phyloP scores from a whole-genome alignment of 2,329 filamentous ascomycete species.

The Xylariaceae sp. region DNA sequence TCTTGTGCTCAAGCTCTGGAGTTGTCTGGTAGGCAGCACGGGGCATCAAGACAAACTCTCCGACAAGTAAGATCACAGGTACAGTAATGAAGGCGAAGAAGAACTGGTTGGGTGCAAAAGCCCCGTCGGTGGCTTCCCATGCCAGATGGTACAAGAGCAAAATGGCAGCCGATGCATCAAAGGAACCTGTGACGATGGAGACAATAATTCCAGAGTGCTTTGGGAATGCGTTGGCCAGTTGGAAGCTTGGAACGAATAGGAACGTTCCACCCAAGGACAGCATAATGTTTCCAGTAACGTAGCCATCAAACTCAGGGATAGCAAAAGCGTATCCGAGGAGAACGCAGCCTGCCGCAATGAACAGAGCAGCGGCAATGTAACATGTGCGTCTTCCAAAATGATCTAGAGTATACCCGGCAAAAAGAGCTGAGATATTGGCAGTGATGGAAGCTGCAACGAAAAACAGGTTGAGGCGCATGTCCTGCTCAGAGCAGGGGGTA shows the following conservation, averaged over 20 bases:
- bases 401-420: constrained; percentile 64
- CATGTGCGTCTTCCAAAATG: constrained; percentile 61
- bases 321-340: constrained; percentile 56
- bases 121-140: constrained; percentile 43
- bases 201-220: constrained; percentile 56
- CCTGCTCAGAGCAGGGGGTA: constrained; percentile 50
- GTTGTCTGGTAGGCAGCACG: constrained; percentile 36
- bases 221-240: constrained; percentile 62
- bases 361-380: constrained; percentile 56
- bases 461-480: constrained; percentile 59
- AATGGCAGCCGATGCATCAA: constrained; percentile 60
- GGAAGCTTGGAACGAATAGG: constrained; percentile 61
- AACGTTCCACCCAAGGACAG: constrained; percentile 60
- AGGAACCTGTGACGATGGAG: constrained; percentile 59
- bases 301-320: constrained; percentile 55
- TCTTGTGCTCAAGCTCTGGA: constrained; percentile 37
- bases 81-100: constrained; percentile 39
- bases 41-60: constrained; percentile 40
- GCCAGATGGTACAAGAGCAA: constrained; percentile 56
- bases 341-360: constrained; percentile 54
- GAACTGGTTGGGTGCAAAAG: constrained; percentile 36
- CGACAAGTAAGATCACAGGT: constrained; percentile 33
- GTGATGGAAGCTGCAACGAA: constrained; percentile 66
- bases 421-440: constrained; percentile 63
- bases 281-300: constrained; percentile 55